phyloP scores from a whole-genome alignment of 331 rosid genomes.

The Stylosanthes scabra region DNA sequence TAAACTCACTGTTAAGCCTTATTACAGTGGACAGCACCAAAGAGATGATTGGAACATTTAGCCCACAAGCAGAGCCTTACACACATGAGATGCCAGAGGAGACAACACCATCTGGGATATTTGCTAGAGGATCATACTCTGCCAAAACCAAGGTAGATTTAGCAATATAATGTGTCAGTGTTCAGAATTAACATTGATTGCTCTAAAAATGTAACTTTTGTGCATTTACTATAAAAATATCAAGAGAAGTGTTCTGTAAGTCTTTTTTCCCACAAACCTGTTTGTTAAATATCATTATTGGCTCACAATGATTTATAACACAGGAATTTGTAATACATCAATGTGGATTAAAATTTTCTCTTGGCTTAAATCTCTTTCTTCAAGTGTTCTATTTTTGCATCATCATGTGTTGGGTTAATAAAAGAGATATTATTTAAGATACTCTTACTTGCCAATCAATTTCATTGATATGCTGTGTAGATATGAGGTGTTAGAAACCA shows the following conservation, averaged over 20 bases:
- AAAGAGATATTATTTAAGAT: too few species aligned
- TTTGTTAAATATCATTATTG: too few species aligned
- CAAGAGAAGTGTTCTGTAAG: too few species aligned
- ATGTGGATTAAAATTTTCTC: too few species aligned
- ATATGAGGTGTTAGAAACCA: neutral
- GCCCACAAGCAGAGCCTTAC: conserved; percentile 88
- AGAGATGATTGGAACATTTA: conserved; percentile 94
- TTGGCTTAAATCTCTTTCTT: too few species aligned
- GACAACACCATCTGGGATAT: conserved; percentile 90
- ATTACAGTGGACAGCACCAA: conserved; percentile 80
- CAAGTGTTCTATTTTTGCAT: neutral
- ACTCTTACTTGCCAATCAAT: neutral
- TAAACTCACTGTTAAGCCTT: conserved; percentile 21
- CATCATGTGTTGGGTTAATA: too few species aligned
- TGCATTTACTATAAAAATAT: neutral
- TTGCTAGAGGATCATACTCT: conserved; percentile 89
- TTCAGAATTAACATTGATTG: neutral
- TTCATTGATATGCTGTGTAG: neutral
- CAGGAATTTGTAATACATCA: too few species aligned
- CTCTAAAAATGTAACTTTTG: neutral
- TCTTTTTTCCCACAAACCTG: too few species aligned
- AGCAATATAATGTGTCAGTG: neutral
- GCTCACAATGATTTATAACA: too few species aligned
- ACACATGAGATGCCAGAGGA: conserved; percentile 85
- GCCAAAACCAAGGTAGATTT: conserved; percentile 74